These are phyloP conservation scores for Beauveria medogensis DNA, from an alignment of 2,329 filamentous ascomycete genomes.

Conservation along the genomic window DNA sequence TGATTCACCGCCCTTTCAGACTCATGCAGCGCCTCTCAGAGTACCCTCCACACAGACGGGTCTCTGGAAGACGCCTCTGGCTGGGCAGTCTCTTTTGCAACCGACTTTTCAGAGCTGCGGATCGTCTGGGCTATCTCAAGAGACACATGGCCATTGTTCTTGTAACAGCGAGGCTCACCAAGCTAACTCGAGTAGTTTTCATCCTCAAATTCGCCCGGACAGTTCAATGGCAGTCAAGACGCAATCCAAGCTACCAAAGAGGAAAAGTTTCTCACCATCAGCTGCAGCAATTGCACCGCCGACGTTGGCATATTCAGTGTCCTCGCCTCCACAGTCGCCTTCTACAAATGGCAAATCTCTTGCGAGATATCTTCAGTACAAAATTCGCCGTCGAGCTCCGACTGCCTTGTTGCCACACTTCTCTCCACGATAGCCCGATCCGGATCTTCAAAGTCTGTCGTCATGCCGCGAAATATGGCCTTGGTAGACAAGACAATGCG, in stretches of 20 bases:
- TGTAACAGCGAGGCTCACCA: slow-evolving; percentile 10
- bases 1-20: slow-evolving; percentile 24
- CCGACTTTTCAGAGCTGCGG: slow-evolving; percentile 40
- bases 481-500: slow-evolving; percentile 1
- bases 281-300: slow-evolving; percentile 36
- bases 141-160: slow-evolving; percentile 33
- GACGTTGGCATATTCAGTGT: slow-evolving; percentile 41
- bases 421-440: slow-evolving; percentile 47
- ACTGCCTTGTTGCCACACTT: slow-evolving; percentile 47
- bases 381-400: slow-evolving; percentile 31
- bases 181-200: slow-evolving; percentile 30
- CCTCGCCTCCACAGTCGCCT: slow-evolving; percentile 35
- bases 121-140: slow-evolving; percentile 39
- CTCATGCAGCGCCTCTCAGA: slow-evolving; percentile 15
- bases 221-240: slow-evolving; percentile 22
- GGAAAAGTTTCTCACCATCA: slow-evolving; percentile 30
- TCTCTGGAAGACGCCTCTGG: slow-evolving; percentile 18
- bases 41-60: slow-evolving; percentile 38
- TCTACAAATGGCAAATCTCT: slow-evolving; percentile 52
- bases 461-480: slow-evolving; percentile 29
- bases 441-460: slow-evolving; percentile 48
- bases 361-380: slow-evolving; percentile 25
- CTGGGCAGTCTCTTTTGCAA: slow-evolving; percentile 34
- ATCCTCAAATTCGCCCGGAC: slow-evolving; percentile 19
- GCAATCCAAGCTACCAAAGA: slow-evolving; percentile 19